Evolutionary conservation across 1,139 yeast species (phyloP).

Genomic region (Arxiozyma heterogenica): DNA sequence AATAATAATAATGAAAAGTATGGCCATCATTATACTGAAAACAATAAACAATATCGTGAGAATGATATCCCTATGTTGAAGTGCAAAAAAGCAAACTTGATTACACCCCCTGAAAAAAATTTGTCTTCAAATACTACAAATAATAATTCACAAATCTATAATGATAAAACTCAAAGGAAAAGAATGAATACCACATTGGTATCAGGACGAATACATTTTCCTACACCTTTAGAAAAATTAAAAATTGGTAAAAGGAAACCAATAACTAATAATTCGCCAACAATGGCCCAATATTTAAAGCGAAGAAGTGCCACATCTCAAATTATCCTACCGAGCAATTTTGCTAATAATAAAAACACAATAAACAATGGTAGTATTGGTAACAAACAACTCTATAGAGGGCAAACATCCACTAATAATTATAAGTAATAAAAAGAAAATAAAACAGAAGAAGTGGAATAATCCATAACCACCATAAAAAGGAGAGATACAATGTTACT

Average conservation of each 20-base stretch:
- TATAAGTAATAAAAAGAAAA: not conserved
- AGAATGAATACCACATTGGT: not conserved
- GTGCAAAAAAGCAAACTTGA: not conserved
- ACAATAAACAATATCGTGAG: not conserved
- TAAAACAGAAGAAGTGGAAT: not conserved
- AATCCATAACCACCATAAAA: not conserved
- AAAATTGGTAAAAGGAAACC: slow-evolving; percentile 16
- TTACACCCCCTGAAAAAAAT: not conserved
- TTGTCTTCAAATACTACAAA: not conserved
- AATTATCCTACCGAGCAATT: slow-evolving; percentile 1
- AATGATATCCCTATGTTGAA: not conserved
- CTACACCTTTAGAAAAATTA: slow-evolving; percentile 18
- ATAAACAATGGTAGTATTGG: not conserved
- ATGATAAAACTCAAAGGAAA: not conserved
- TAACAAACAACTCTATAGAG: not conserved
- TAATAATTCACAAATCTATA: not conserved
- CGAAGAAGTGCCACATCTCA: slow-evolving; percentile 11
- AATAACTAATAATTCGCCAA: slow-evolving; percentile 7
- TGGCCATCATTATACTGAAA: not conserved
- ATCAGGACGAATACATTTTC: slow-evolving; percentile 11
- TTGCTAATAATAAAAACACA: slow-evolving; percentile 4
- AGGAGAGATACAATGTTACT: not conserved
- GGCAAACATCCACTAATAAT: not conserved
- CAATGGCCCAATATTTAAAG: not conserved
- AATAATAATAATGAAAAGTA: not conserved